Evolutionary conservation across 2,329 filamentous ascomycete species (phyloP), one percentile per base, ranked within the genome.

Genomic region (Verticillium albo-atrum): DNA sequence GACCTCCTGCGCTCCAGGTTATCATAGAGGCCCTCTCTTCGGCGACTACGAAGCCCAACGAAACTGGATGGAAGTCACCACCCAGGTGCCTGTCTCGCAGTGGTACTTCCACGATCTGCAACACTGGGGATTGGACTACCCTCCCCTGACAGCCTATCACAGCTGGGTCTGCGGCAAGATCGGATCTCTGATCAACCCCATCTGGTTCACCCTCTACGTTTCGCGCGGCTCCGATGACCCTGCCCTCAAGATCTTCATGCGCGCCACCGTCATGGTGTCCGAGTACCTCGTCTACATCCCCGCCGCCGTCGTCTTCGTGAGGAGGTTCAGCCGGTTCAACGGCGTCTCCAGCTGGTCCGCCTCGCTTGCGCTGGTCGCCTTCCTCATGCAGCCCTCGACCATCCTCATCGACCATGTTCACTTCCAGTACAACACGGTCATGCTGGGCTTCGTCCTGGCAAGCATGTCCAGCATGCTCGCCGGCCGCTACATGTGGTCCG

Each of bases 71-170:
- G 95, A 99, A 71, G 81, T 99, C 65, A 97, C 95, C 2, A 90
- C 86, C 9, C 86, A 97, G 61, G 80, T 99, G 2, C 95, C 95
- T 15, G 82, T 96, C 37, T 95, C 92, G 12, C 90, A 95, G 73
- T 99, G 96, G 95, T 99, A 99, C 75, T 97, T 96, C 71, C 92
- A 99, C 73, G 93, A 99, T 72, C 80, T 98, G 52, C 83, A 94
- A 69, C 99, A 94, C 89, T 99, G 95, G 95, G 96, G 96, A 1
- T 82, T 99, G 65, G 95, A 99, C 76, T 99, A 99, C 73, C 95
- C 95, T 59, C 95, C 95, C 57, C 83, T 99, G 76, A 99, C 95
- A 57, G 96, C 95, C 56, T 99, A 99, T 76, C 95, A 99, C 75
- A 97, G 93, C 79, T 98, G 93, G 94, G 71, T 95, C n/a, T 78